Base-by-base conservation (phyloP, 140 eudicot genomes). In the Bidens hawaiensis region DNA sequence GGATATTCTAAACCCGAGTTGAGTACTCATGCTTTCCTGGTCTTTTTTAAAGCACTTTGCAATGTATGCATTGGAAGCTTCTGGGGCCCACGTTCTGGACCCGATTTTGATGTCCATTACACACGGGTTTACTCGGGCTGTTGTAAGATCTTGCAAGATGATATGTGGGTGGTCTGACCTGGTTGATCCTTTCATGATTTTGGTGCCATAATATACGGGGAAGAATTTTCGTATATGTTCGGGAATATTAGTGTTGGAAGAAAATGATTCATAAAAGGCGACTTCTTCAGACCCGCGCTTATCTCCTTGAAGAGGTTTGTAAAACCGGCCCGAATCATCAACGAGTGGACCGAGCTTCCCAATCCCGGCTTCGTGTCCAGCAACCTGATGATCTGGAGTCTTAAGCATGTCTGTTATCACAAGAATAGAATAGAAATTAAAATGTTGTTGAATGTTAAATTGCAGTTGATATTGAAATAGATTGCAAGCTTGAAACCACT, bases 31-130 rank as follows among this genome's bases (percentile, higher is more conserved):
- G 42, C 74, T 66, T 68, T 48, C 86, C 67, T 76, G 68, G 48
- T 93, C 99, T 59, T 79, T 93, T 67, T 79, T 75, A 74, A 88
- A 58, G 56, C 95, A 88, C 69, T 85, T 93, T 34, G 72, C 65
- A 14, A 93, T 62, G 65, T 93, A 93, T 38, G 64, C 85, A 65
- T 88, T 89, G 0, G 95, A 63, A 38, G 93, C 78, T 56, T 85
- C 70, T 0, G 84, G 95, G 12, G 78, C 76, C 99, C 96, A 93
- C 1, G 99, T 88, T 79, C 90, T 80, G n/a, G 89, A 78, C 28
- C 99, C 99, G 6, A 93, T 81, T 73, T 93, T 93, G 67, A 88
- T 72, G 72, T 93, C 99, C 85, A 93, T 83, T 43, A 88, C 58
- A 9, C 90, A 85, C 3, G 99, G 96, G 41, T 83, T 75, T 2